Base-by-base conservation (phyloP, 495 filamentous ascomycete genomes). In the Tirmania nivea region DNA sequence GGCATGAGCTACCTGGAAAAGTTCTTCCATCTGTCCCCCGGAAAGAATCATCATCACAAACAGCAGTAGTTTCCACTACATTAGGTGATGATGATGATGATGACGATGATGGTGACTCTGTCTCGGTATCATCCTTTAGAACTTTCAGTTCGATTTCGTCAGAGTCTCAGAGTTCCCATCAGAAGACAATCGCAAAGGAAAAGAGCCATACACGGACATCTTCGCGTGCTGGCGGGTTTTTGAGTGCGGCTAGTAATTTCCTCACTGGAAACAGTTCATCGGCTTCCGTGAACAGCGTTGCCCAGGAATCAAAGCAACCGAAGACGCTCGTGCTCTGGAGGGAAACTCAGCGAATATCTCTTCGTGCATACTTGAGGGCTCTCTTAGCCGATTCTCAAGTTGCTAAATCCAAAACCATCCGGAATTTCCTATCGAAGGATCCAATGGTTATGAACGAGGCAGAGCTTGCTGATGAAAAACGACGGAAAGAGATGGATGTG, bases 1-100 rank as follows among this genome's bases (percentile, higher is more conserved):
- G 85, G 39, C 78, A 76, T 16, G 90, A 96, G 68, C 72, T 97
- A 35, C 90, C 90, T 0, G 90, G 92, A 21, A 95, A 92, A 59
- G 75, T 92, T 11, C 73, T 97, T 1, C 83, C 90, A 8, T 74
- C 86, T 11, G 71, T 96, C 17, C 90, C 90, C 0, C 77, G 80
- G 54, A 97, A 97, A 70, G 92, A 93, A 67, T 90, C 86, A 66
- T 71, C 76, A 2, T 78, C 81, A 21, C 75, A 76, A 9, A 74
- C 76, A 5, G 72, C 81, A 1, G 48, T 25, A 5, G 21, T 6
- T 20, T 25, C 20, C 14, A 25, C n/a, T 72, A 16, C 64, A 68
- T 12, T 67, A 63, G 10, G 60, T 67, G 17, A 4, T 19, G 17
- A 45, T n/a, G n/a, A n/a, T n/a, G n/a, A 69, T 56, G 73, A 68